Conservation (phyloP, 2,329 filamentous ascomycete genomes). For the Colletotrichum sp. region DNA sequence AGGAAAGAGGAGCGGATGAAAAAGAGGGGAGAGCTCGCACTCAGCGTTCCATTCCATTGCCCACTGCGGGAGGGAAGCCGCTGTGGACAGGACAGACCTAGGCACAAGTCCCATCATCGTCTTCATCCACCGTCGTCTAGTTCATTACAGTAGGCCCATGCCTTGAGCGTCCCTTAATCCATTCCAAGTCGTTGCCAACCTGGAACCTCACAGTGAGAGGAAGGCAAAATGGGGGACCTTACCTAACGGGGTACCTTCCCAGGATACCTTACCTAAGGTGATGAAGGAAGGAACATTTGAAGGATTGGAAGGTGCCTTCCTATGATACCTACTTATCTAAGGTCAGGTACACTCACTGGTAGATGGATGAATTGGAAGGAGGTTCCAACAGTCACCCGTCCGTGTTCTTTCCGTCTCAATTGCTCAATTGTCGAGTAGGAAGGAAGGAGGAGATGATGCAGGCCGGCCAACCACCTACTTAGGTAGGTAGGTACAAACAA, state of each 20-base stretch:
- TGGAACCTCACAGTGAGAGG: background rate
- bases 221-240: background rate
- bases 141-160: background rate
- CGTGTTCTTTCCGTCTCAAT: background rate
- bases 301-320: background rate
- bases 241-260: background rate
- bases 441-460: background rate
- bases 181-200: background rate
- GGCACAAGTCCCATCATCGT: background rate
- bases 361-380: background rate
- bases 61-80: background rate
- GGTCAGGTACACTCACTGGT: background rate
- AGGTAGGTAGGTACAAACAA: background rate
- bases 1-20: background rate
- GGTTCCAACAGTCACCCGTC: background rate
- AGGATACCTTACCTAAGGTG: background rate
- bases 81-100: background rate
- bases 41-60: background rate
- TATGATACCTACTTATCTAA: background rate
- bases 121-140: background rate
- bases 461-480: background rate
- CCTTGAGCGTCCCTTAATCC: background rate
- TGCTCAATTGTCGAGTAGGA: background rate
- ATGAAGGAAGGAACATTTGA: background rate
- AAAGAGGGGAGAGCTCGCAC: conserved; percentile 12